Evolutionary conservation across 2,329 filamentous ascomycete genomes (phyloP).

Genomic region (Colletotrichum brevisporum): DNA sequence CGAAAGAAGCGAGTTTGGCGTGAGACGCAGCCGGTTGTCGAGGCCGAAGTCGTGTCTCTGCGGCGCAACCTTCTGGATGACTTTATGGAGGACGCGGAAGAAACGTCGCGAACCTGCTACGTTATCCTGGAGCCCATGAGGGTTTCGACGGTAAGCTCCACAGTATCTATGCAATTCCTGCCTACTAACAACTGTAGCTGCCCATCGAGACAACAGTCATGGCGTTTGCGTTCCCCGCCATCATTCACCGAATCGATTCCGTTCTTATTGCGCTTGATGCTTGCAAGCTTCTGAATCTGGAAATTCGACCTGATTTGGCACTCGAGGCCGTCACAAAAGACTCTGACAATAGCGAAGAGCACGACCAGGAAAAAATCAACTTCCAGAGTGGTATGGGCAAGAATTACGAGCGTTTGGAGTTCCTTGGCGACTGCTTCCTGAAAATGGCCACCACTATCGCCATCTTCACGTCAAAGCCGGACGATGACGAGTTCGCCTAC

Average conservation of each 20-base stretch:
- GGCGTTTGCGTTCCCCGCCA: constrained; percentile 83
- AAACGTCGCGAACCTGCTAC: constrained; percentile 66
- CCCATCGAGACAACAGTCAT: constrained; percentile 79
- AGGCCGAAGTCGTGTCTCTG: constrained; percentile 79
- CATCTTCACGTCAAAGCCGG: constrained; percentile 81
- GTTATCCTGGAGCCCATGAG: constrained; percentile 83
- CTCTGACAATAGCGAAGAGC: constrained; percentile 85
- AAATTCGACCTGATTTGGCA: constrained; percentile 77
- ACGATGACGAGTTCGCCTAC: constrained; percentile 86
- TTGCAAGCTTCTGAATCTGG: constrained; percentile 74
- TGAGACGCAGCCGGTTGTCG: constrained; percentile 83
- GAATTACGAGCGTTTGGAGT: constrained; percentile 96
- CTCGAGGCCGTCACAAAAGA: constrained; percentile 95
- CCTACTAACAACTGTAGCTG: constrained; percentile 63
- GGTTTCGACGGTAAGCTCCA: constrained; percentile 78
- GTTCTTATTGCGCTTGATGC: constrained; percentile 86
- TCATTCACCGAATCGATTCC: constrained; percentile 87
- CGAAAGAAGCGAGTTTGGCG: constrained; percentile 69
- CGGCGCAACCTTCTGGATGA: constrained; percentile 89
- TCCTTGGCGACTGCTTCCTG: constrained; percentile 92
- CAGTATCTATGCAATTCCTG: background rate
- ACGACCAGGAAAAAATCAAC: constrained; percentile 76
- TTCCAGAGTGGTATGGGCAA: constrained; percentile 89
- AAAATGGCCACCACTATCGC: constrained; percentile 97
- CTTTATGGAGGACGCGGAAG: constrained; percentile 65